Conservation (phyloP, 805 yeast genomes). For the Hanseniaspora meyeri region DNA sequence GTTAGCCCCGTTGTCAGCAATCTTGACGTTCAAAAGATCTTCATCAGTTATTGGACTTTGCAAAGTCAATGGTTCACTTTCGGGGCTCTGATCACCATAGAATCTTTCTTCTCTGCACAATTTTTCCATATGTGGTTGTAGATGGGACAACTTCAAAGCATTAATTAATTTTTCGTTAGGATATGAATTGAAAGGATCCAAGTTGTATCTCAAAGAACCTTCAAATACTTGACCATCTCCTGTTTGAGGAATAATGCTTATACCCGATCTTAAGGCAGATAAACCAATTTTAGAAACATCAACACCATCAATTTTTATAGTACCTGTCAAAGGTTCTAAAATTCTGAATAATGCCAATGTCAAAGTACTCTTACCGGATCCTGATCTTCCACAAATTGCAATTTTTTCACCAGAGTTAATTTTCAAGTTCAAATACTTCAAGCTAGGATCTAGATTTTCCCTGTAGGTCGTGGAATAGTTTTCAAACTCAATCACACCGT, state of each 20-base stretch:
- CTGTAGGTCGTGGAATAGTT: conserved; percentile 45
- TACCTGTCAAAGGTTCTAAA: conserved; percentile 39
- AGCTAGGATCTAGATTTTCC: conserved; percentile 47
- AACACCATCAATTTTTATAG: conserved; percentile 43
- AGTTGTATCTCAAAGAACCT: conserved; percentile 46
- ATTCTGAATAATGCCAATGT: conserved; percentile 53
- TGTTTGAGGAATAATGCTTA: conserved; percentile 54
- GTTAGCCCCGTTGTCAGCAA: conserved; percentile 53
- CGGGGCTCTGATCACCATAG: conserved; percentile 1
- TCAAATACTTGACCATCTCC: conserved; percentile 50
- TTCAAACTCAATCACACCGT: conserved; percentile 37
- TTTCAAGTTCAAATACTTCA: conserved; percentile 34
- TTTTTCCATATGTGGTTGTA: conserved; percentile 15
- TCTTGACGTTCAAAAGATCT: conserved; percentile 34
- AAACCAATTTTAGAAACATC: conserved; percentile 43
- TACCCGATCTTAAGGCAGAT: conserved; percentile 41
- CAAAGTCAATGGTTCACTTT: not conserved
- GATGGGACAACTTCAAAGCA: conserved; percentile 31
- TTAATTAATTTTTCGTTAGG: conserved; percentile 45
- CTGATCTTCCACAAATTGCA: conserved; percentile 84
- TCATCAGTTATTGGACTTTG: conserved; percentile 6
- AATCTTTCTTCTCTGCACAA: conserved; percentile 12
- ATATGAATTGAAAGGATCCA: conserved; percentile 48
- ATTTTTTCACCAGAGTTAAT: conserved; percentile 52
- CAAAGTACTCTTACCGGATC: conserved; percentile 68